Conservation (phyloP, 805 yeast genomes). For the Candida nemodendra region DNA sequence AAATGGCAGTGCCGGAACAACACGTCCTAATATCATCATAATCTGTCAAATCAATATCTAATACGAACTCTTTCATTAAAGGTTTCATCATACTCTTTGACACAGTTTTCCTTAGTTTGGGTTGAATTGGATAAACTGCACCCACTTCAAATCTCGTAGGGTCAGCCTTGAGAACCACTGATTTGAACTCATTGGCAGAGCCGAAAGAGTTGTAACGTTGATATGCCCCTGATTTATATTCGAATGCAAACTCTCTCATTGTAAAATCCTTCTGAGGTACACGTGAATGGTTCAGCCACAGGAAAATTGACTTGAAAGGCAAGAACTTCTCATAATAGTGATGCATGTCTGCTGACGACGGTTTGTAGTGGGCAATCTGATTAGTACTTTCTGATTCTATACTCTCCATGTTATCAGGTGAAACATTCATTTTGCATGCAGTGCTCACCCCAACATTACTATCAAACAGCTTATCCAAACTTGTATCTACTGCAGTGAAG, state of each 20-base stretch:
- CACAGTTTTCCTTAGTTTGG: conserved; percentile 76
- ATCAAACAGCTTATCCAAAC: conserved; percentile 5
- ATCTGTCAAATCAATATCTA: conserved; percentile 97
- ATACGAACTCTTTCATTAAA: conserved; percentile 79
- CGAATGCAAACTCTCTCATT: conserved; percentile 92
- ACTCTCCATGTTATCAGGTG: too few species aligned
- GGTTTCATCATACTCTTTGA: conserved; percentile 81
- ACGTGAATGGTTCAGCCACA: conserved; percentile 87
- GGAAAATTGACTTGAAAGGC: conserved; percentile 78
- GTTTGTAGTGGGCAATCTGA: conserved; percentile 22
- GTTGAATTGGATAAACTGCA: conserved; percentile 84
- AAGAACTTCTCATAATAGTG: conserved; percentile 67
- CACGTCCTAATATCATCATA: conserved; percentile 93
- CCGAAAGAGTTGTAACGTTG: conserved; percentile 82
- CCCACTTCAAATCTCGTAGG: conserved; percentile 96
- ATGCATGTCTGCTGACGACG: conserved; percentile 62
- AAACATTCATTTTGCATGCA: too few species aligned
- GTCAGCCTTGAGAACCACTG: conserved; percentile 66
- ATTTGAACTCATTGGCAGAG: conserved; percentile 68
- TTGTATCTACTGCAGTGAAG: conserved; percentile 1
- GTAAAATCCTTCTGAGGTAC: conserved; percentile 73
- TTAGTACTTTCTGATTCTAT: too few species aligned
- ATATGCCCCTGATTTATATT: conserved; percentile 82
- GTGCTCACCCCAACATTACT: conserved; percentile 1
- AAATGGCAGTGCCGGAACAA: conserved; percentile 81